Evolutionary conservation across 257 asterid species (phyloP).

Genomic region (Salvia hispanica): DNA sequence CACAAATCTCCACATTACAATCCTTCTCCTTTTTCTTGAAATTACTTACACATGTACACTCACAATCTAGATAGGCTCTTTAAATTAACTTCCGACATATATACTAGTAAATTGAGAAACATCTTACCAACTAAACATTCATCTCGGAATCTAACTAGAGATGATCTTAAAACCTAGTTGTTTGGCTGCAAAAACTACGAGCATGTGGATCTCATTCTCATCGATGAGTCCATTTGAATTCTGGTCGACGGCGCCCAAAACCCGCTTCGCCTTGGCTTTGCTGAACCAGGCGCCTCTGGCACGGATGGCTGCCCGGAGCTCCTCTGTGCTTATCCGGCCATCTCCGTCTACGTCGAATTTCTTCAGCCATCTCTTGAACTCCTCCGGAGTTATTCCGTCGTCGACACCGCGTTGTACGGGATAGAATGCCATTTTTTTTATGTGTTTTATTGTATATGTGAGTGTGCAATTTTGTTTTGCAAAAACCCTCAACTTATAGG

Average conservation of each 20-base stretch:
- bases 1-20: too few species aligned
- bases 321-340: constrained; percentile 37
- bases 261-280: constrained; percentile 25
- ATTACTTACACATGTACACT: too few species aligned
- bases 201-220: constrained; percentile 12
- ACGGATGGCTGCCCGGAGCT: constrained; percentile 40
- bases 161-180: constrained; percentile 10
- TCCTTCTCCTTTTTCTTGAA: too few species aligned
- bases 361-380: constrained; percentile 49
- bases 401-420: not conserved
- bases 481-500: too few species aligned
- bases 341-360: constrained; percentile 35
- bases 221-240: constrained; percentile 42
- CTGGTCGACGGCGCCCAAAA: constrained; percentile 33
- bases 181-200: not conserved
- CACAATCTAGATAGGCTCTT: too few species aligned
- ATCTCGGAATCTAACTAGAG: not conserved
- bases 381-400: not conserved
- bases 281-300: constrained; percentile 39
- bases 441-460: too few species aligned
- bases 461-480: too few species aligned
- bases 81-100: too few species aligned
- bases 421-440: not conserved
- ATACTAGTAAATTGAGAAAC: too few species aligned
- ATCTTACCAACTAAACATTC: too few species aligned